Conservation (phyloP, 23 red algal genomes). For the Cyanidium caldarium region DNA sequence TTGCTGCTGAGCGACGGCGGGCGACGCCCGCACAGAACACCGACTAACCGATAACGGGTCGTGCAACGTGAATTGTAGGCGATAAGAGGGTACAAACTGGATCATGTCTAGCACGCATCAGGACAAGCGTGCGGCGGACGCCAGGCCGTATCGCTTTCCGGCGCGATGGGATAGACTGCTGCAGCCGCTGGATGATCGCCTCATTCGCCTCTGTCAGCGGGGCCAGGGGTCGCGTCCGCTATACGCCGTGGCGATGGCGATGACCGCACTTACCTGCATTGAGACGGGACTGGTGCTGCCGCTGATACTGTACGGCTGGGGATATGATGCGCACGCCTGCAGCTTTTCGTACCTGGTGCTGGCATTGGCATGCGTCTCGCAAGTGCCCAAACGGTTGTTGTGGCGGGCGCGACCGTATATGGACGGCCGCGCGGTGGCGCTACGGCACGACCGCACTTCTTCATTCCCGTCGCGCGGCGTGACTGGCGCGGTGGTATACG, state of each 20-base stretch:
- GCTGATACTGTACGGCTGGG: conserved; percentile 26
- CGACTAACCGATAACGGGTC: too few species aligned
- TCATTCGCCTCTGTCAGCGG: conserved; percentile 21
- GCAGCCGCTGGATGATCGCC: conserved; percentile 36
- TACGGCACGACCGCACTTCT: conserved; percentile 36
- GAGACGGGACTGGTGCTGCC: conserved; percentile 28
- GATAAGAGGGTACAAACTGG: too few species aligned
- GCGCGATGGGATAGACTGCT: too few species aligned
- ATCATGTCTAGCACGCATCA: too few species aligned
- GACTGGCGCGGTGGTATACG: conserved; percentile 39
- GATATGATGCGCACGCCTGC: conserved; percentile 33
- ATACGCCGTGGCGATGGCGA: conserved; percentile 8
- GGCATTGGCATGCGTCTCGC: conserved; percentile 23
- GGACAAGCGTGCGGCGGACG: too few species aligned
- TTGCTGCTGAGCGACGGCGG: too few species aligned
- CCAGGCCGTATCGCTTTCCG: too few species aligned
- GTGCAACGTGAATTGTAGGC: too few species aligned
- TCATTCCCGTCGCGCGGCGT: conserved; percentile 45
- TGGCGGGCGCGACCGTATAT: conserved; percentile 48
- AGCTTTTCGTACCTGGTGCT: conserved; percentile 21
- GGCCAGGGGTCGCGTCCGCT: conserved; percentile 14
- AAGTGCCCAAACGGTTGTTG: conserved; percentile 60
- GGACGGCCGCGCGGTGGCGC: conserved; percentile 25
- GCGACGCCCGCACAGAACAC: too few species aligned
- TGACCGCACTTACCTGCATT: conserved; percentile 41